phyloP scores from a whole-genome alignment of 306 rosid species.

The Rosa persica region DNA sequence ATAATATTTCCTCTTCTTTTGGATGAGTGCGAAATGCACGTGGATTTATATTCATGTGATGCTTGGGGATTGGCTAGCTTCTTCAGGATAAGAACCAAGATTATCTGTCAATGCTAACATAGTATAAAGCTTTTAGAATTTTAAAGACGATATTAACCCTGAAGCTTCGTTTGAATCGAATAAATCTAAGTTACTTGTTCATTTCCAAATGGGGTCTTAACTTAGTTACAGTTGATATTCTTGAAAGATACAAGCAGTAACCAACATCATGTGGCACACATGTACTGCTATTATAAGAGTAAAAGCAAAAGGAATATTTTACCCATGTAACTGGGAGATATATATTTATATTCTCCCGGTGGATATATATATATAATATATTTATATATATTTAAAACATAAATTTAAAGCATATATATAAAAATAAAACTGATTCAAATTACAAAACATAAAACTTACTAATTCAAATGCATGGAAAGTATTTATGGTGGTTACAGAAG shows the following conservation, averaged over 20 bases:
- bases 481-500: too few species aligned
- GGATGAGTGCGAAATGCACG: not conserved
- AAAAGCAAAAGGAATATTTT: not conserved
- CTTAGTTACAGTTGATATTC: not conserved
- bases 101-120: not conserved
- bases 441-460: too few species aligned
- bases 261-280: constrained; percentile 7
- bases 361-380: too few species aligned
- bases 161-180: not conserved
- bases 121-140: not conserved
- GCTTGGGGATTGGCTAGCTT: not conserved
- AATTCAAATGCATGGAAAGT: too few species aligned
- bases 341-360: too few species aligned
- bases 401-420: too few species aligned
- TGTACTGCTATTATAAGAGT: not conserved
- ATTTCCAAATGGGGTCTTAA: not conserved
- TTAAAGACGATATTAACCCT: not conserved
- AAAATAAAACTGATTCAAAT: too few species aligned
- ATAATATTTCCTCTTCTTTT: not conserved
- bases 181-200: not conserved
- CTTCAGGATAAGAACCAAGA: not conserved
- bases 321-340: too few species aligned
- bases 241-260: not conserved
- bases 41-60: not conserved
- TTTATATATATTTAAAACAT: too few species aligned